A percentile compares a stretch with the other conserved stretches of the same genome.
phyloP scores from a whole-genome alignment of 257 asterid genomes.

The Jacaranda copaia region DNA sequence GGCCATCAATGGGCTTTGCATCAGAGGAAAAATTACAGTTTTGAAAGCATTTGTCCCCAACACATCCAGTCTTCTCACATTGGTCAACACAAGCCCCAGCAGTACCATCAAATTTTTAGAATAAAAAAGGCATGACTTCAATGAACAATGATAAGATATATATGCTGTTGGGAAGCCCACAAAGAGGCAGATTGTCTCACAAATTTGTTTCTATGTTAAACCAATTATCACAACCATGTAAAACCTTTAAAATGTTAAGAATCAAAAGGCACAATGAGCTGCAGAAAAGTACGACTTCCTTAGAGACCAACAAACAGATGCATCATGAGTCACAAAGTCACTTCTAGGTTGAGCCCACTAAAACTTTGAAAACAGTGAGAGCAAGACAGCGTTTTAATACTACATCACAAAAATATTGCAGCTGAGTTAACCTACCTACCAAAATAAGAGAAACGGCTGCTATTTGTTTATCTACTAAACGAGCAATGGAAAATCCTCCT shows the following conservation, averaged over 20 bases:
- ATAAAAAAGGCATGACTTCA: slow-evolving; percentile 27
- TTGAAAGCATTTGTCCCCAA: slow-evolving; percentile 76
- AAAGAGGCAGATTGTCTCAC: background rate
- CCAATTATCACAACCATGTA: slow-evolving; percentile 19
- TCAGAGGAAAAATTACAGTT: slow-evolving; percentile 79
- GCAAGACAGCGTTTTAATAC: background rate
- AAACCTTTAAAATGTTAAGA: slow-evolving; percentile 24
- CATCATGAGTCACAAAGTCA: background rate
- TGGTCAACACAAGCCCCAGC: slow-evolving; percentile 70
- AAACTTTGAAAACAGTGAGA: slow-evolving; percentile 4
- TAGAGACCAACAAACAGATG: slow-evolving; percentile 19
- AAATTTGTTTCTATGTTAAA: slow-evolving; percentile 1
- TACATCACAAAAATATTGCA: background rate
- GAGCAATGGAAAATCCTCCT: background rate
- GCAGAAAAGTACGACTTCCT: background rate
- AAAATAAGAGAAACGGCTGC: background rate
- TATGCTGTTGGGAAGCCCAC: slow-evolving; percentile 18
- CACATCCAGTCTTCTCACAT: slow-evolving; percentile 91
- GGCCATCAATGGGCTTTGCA: slow-evolving; percentile 66
- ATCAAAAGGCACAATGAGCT: slow-evolving; percentile 13
- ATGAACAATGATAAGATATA: slow-evolving; percentile 24
- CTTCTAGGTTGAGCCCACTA: background rate
- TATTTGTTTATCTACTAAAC: slow-evolving; percentile 15
- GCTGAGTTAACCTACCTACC: slow-evolving; percentile 5
- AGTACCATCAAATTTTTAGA: slow-evolving; percentile 41